Evolutionary conservation across 2,329 filamentous ascomycete species (phyloP).

Genomic region (Fusarium heterosporum): DNA sequence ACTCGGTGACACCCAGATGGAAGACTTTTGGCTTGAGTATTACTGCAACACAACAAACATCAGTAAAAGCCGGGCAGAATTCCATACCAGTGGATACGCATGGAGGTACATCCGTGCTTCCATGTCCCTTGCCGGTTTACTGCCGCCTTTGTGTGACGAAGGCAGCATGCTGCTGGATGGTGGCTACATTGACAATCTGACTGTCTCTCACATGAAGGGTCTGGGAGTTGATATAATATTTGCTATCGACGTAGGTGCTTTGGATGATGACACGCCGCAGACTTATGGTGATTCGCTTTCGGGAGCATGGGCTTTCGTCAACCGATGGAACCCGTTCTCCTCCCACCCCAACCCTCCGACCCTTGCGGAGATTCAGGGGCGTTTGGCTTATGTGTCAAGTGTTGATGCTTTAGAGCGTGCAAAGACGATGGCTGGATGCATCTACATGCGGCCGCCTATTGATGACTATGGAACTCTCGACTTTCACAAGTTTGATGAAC

Average conservation of each 20-base stretch:
- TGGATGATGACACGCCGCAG: conserved; percentile 93
- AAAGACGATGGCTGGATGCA: conserved; percentile 88
- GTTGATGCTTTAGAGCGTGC: conserved; percentile 94
- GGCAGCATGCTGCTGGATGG: conserved; percentile 97
- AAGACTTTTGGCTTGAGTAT: conserved; percentile 98
- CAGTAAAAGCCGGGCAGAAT: conserved; percentile 89
- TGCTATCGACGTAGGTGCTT: conserved; percentile 90
- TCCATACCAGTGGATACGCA: conserved; percentile 95
- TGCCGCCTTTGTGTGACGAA: conserved; percentile 95
- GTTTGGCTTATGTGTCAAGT: conserved; percentile 93
- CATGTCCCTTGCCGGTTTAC: conserved; percentile 92
- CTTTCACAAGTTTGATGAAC: conserved; percentile 98
- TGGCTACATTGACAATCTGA: conserved; percentile 96
- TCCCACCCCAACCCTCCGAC: conserved; percentile 91
- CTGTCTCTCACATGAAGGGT: conserved; percentile 96
- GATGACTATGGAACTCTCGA: conserved; percentile 94
- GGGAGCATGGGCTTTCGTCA: conserved; percentile 93
- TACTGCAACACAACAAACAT: conserved; percentile 99
- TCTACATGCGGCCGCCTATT: conserved; percentile 96
- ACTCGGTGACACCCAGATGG: conserved; percentile 95
- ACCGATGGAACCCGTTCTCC: conserved; percentile 97
- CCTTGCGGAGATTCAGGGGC: conserved; percentile 92
- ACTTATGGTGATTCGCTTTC: conserved; percentile 93
- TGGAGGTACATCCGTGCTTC: conserved; percentile 97
- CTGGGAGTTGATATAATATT: conserved; percentile 95